Evolutionary conservation across 345 rosid genomes (phyloP).

Genomic region (Populus deltoides): DNA sequence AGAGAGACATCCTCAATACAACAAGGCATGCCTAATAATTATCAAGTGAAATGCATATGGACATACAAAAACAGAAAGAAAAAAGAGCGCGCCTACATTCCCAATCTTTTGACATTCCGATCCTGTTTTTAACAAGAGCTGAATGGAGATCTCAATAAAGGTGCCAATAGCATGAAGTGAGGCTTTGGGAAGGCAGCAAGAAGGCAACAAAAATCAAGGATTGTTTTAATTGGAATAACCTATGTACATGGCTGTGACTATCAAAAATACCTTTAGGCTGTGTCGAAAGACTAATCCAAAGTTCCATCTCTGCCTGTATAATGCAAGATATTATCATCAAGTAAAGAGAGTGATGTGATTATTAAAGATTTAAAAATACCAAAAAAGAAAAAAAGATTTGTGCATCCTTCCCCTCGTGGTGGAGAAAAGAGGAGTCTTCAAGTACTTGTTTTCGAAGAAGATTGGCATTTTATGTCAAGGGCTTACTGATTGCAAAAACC

Average conservation of each 20-base stretch:
- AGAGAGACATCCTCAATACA: background rate
- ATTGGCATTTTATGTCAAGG: background rate
- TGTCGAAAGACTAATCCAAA: background rate
- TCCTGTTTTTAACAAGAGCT: background rate
- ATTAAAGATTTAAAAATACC: background rate
- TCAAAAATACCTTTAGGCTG: background rate
- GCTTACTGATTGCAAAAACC: background rate
- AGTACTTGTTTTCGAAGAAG: background rate
- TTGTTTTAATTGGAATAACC: background rate
- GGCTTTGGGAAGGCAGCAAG: background rate
- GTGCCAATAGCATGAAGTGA: background rate
- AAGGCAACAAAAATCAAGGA: background rate
- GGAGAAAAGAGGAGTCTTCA: background rate
- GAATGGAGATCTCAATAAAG: background rate
- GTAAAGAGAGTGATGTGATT: background rate
- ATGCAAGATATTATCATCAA: background rate
- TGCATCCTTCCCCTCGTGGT: background rate
- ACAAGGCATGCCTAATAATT: background rate
- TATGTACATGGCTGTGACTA: background rate
- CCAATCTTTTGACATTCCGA: background rate
- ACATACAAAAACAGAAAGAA: background rate
- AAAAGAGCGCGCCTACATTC: background rate
- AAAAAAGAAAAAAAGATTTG: too few relatives aligned
- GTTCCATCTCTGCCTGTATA: background rate
- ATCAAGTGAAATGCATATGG: background rate